Evolutionary conservation across 148 eudicot genomes (phyloP), one percentile per base, ranked within the genome.

Genomic region (Rhododendron ovatum): DNA sequence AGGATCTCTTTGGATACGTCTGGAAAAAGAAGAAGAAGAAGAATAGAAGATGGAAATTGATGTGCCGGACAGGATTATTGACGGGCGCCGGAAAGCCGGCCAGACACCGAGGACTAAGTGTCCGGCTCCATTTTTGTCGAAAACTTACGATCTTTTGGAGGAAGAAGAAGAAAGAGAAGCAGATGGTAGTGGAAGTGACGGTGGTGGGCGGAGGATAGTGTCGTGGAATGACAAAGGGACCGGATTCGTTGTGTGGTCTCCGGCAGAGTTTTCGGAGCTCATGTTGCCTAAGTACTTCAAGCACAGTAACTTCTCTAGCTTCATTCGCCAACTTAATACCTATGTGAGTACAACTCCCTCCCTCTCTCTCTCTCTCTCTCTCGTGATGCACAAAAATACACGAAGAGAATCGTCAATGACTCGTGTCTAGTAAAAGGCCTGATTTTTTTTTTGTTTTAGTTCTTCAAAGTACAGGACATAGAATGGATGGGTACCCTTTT

Each of bases 241-340:
- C 45, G 87, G 91, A 0, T 90, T 90, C 43, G 89, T 90, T 17
- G 90, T 90, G 18, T 86, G 90, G 91, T 88, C 85, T 41, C 91
- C 91, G 74, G 87, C 87, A 0, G 91, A 90, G 85, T 90, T 90
- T 81, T 88, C 91, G 10, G 88, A 88, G 88, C 78, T 86, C 37
- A 45, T 86, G 85, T 82, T 90, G 90, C 91, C 91, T 0, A 86
- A 78, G 71, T 88, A 86, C 55, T 90, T 90, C 90, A 90, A 90
- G 91, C 91, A 90, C 87, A 88, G 85, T 15, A 90, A 90, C 37
- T 90, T 90, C 84, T 88, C 91, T 7, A 90, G 91, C 86, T 90
- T 90, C 88, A 83, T 89, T 82, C 89, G 89, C 22, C 91, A 89
- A 73, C 88, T 89, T 6, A 89, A 89, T 74, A 89, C 91, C 17